phyloP scores from a whole-genome alignment of 2,329 filamentous ascomycete genomes.

The Tolypocladium pustulatum region DNA sequence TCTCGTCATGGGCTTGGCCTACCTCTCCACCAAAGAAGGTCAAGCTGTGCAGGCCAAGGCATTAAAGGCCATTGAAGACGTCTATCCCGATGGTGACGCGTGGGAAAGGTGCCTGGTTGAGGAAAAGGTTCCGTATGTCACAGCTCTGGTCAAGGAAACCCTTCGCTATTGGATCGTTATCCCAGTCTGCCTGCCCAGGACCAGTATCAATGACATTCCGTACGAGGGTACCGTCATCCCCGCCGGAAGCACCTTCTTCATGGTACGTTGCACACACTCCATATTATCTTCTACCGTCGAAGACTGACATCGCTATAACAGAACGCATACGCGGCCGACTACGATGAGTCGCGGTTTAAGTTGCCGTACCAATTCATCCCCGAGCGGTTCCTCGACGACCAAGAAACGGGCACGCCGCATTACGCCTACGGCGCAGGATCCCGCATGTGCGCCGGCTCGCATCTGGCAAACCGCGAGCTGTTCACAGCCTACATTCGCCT shows the following conservation, averaged over 20 bases:
- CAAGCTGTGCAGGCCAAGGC: constrained; percentile 61
- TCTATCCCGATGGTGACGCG: constrained; percentile 64
- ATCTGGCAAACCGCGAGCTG: constrained; percentile 53
- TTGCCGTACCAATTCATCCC: constrained; percentile 53
- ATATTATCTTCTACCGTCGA: neutral
- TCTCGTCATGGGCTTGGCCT: constrained; percentile 69
- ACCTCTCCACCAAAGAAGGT: constrained; percentile 57
- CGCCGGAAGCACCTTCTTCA: constrained; percentile 68
- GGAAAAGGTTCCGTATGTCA: constrained; percentile 68
- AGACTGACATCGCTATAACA: constrained; percentile 11
- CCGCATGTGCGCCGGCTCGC: constrained; percentile 53
- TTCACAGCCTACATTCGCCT: constrained; percentile 50
- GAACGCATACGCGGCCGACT: constrained; percentile 67
- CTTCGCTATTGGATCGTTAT: constrained; percentile 73
- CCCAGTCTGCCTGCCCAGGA: constrained; percentile 65
- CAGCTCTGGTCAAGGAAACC: constrained; percentile 68
- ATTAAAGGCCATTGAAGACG: constrained; percentile 57
- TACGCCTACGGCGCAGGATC: constrained; percentile 53
- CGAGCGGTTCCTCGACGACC: constrained; percentile 55
- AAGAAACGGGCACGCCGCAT: constrained; percentile 45
- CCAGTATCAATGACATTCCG: constrained; percentile 60
- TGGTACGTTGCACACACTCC: constrained; percentile 32
- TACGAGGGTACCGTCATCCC: constrained; percentile 60
- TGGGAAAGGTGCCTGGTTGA: constrained; percentile 64
- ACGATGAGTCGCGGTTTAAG: constrained; percentile 59